A percentile compares a stretch with the other conserved stretches of the same genome.
Conservation (phyloP, 345 rosid species). For the Psidium friedrichsthalianum region DNA sequence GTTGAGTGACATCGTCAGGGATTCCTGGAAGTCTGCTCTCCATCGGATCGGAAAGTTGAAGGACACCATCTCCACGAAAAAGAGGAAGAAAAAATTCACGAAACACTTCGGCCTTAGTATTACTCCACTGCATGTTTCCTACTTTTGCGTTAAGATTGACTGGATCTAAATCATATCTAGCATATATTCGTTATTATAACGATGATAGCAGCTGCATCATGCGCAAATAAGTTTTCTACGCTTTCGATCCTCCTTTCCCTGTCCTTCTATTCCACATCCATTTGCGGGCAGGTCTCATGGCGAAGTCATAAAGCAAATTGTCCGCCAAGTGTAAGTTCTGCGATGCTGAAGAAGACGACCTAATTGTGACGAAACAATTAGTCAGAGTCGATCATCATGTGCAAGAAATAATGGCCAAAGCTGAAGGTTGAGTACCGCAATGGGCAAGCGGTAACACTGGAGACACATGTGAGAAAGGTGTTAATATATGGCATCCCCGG, state of each 20-base stretch:
- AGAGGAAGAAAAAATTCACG: background rate
- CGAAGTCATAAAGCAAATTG: background rate
- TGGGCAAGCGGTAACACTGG: background rate
- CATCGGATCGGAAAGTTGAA: background rate
- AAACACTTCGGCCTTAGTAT: background rate
- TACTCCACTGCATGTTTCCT: background rate
- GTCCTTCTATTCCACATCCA: background rate
- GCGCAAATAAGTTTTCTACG: background rate
- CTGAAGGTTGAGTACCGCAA: background rate
- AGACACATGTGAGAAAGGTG: background rate
- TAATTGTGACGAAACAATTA: background rate
- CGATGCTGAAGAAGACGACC: background rate
- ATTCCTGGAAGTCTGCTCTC: background rate
- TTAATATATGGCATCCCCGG: background rate
- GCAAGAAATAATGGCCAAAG: background rate
- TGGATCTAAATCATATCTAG: background rate
- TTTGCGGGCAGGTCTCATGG: background rate
- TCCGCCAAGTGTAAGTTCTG: background rate
- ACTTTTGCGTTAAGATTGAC: too few relatives aligned
- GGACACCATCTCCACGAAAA: background rate
- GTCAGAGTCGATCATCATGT: background rate
- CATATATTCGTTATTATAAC: too few relatives aligned
- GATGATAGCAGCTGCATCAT: background rate
- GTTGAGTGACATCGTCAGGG: rapidly evolving
- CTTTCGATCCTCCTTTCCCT: too few relatives aligned